Evolutionary conservation across 75 land plant species (phyloP).

Genomic region (Isoetes taiwanensis): DNA sequence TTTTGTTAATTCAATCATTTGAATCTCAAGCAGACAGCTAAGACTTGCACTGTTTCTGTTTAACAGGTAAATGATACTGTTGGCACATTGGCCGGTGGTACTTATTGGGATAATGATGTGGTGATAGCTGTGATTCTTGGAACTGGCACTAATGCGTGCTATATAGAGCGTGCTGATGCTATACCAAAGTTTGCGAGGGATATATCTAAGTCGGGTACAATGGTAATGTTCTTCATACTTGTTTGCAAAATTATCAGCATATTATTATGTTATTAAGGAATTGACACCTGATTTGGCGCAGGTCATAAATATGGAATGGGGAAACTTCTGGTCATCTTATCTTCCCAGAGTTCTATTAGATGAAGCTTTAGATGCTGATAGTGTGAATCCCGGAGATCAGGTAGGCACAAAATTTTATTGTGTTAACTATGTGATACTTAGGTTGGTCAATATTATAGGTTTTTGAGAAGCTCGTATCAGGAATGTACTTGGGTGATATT

Average conservation of each 20-base stretch:
- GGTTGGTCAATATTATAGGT: constrained; percentile 22
- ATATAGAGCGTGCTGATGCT: constrained; percentile 43
- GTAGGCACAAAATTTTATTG: constrained; percentile 11
- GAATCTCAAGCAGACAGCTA: no score
- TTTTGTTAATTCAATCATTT: no score
- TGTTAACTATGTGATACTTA: neutral
- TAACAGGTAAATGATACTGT: constrained; percentile 62
- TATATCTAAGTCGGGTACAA: constrained; percentile 37
- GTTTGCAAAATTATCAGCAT: neutral
- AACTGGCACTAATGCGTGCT: constrained; percentile 77
- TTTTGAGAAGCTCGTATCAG: constrained; percentile 72
- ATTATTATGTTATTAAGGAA: neutral
- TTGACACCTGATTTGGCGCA: constrained; percentile 5
- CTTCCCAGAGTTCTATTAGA: constrained; percentile 59
- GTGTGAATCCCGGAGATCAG: constrained; percentile 57
- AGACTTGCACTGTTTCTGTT: no score
- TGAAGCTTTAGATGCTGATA: constrained; percentile 44
- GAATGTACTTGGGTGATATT: constrained; percentile 82
- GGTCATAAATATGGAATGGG: constrained; percentile 83
- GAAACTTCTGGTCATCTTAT: constrained; percentile 53
- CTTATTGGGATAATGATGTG: constrained; percentile 42
- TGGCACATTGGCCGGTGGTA: constrained; percentile 69
- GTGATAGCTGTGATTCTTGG: constrained; percentile 67
- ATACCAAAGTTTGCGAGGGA: constrained; percentile 34
- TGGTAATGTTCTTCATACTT: constrained; percentile 24